These are phyloP conservation scores for Prunus fruticosa DNA, from an alignment of 306 rosid genomes.

Conservation along the genomic window DNA sequence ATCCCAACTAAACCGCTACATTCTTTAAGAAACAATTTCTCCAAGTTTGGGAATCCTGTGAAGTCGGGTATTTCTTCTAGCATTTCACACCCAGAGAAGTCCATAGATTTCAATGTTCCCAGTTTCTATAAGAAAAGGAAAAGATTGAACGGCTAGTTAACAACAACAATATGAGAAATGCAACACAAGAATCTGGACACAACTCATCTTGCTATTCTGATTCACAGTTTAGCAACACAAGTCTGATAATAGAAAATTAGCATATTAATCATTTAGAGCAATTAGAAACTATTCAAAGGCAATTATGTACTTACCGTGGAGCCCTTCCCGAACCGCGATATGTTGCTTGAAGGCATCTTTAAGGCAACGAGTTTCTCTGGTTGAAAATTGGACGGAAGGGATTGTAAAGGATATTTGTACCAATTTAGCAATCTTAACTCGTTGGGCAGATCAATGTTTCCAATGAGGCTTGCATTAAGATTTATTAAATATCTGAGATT, in stretches of 20 bases:
- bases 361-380: conserved; percentile 36
- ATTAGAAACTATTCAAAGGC: too few species aligned
- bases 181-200: too few species aligned
- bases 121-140: background rate
- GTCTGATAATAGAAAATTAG: too few species aligned
- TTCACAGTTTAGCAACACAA: too few species aligned
- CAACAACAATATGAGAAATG: background rate
- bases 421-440: conserved; percentile 41
- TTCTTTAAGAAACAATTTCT: too few species aligned
- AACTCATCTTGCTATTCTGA: too few species aligned
- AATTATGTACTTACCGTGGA: background rate
- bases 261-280: too few species aligned
- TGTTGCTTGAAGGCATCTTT: conserved; percentile 29
- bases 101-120: background rate
- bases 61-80: background rate
- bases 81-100: background rate
- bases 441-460: conserved; percentile 31
- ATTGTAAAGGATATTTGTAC: conserved; percentile 28
- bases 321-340: conserved; percentile 14
- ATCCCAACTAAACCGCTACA: too few species aligned
- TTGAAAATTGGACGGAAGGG: conserved; percentile 33
- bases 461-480: conserved; percentile 28
- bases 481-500: conserved; percentile 32
- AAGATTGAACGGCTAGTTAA: background rate
- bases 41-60: too few species aligned